Conservation (phyloP, 1,284 basidiomycete species). For the Athelia psychrophila region DNA sequence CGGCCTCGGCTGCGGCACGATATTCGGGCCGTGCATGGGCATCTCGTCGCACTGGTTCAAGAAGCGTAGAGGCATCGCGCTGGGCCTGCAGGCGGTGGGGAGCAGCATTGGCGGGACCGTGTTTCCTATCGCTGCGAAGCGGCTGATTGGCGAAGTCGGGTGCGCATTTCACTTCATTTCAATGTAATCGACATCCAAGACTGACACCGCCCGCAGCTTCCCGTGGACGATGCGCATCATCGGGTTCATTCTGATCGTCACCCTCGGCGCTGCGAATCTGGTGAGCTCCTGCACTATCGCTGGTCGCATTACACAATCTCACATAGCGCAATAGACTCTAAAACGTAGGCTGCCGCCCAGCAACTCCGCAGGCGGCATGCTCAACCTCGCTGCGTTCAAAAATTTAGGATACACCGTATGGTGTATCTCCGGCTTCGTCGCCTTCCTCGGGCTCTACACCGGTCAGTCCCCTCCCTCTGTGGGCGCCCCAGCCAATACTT, state of each 20-base stretch:
- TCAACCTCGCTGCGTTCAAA: constrained; percentile 49
- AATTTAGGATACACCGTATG: constrained; percentile 41
- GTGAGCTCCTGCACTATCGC: constrained; percentile 9
- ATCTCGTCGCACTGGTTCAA: constrained; percentile 54
- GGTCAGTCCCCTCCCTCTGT: constrained; percentile 27
- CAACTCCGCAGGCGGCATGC: constrained; percentile 43
- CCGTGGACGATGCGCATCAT: constrained; percentile 60
- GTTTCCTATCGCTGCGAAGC: constrained; percentile 37
- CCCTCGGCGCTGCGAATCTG: constrained; percentile 42
- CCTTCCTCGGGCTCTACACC: constrained; percentile 62
- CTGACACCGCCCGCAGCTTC: constrained; percentile 34
- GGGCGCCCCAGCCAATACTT: constrained; percentile 3
- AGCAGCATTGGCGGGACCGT: constrained; percentile 45
- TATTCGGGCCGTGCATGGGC: constrained; percentile 42
- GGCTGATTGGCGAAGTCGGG: constrained; percentile 34
- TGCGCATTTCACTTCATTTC: constrained; percentile 14
- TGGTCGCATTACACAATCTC: neutral
- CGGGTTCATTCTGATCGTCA: constrained; percentile 47
- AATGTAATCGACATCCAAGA: neutral
- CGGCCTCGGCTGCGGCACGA: constrained; percentile 28
- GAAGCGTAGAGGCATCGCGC: constrained; percentile 35
- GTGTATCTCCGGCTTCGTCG: constrained; percentile 37
- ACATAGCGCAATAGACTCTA: constrained; percentile 30
- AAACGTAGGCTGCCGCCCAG: constrained; percentile 50
- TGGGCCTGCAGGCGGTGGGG: constrained; percentile 40